Evolutionary conservation across 2,329 filamentous ascomycete genomes (phyloP).

Genomic region (Simplicillium aogashimaense): DNA sequence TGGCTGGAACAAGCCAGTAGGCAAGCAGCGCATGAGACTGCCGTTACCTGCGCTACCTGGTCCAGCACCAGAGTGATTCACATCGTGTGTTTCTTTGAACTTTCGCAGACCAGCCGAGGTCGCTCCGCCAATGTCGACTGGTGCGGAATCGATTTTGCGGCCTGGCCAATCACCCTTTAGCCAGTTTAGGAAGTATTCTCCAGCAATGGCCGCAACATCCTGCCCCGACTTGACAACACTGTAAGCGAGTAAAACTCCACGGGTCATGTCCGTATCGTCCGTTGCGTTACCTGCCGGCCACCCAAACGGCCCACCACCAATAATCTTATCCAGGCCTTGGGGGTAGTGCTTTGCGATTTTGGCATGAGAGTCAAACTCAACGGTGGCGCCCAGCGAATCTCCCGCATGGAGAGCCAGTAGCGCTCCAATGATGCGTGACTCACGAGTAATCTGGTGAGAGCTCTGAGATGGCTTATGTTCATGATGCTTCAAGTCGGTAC

Average conservation of each 20-base stretch:
- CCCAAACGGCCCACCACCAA: slow-evolving; percentile 31
- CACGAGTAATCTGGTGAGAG: background rate
- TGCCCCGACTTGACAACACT: background rate
- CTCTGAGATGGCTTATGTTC: background rate
- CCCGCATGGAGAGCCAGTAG: slow-evolving; percentile 35
- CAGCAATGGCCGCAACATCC: slow-evolving; percentile 20
- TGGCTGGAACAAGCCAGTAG: slow-evolving; percentile 30
- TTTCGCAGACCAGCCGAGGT: slow-evolving; percentile 20
- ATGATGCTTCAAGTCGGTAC: background rate
- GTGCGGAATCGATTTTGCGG: slow-evolving; percentile 18
- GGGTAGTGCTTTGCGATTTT: slow-evolving; percentile 23
- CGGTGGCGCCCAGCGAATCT: slow-evolving; percentile 34
- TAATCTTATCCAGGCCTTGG: slow-evolving; percentile 27
- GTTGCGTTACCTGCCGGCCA: slow-evolving; percentile 34
- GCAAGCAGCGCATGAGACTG: slow-evolving; percentile 35
- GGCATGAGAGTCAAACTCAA: slow-evolving; percentile 29
- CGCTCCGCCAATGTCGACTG: slow-evolving; percentile 28
- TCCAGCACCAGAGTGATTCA: slow-evolving; percentile 23
- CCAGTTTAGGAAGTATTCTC: slow-evolving; percentile 31
- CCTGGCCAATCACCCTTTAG: slow-evolving; percentile 30
- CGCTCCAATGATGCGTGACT: slow-evolving; percentile 27
- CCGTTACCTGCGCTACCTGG: slow-evolving; percentile 30
- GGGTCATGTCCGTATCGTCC: slow-evolving; percentile 37
- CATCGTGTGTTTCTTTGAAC: slow-evolving; percentile 18
- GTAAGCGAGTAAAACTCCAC: slow-evolving; percentile 34